Evolutionary conservation across 2,329 filamentous ascomycete genomes (phyloP).

Genomic region (Beauveria sp.): DNA sequence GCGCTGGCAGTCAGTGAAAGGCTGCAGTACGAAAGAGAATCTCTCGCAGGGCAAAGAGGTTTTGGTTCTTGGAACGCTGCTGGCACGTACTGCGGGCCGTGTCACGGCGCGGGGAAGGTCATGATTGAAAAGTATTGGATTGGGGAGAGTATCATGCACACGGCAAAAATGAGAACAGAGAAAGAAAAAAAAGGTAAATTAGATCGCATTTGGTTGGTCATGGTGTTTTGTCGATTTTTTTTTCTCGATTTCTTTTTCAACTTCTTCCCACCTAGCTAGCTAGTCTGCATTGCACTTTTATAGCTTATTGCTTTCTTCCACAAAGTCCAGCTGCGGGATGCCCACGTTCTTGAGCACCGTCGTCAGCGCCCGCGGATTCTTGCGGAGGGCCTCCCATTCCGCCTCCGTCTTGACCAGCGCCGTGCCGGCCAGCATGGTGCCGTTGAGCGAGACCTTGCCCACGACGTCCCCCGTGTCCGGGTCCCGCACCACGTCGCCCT

Average conservation of each 20-base stretch:
- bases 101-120: background rate
- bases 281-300: background rate
- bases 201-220: background rate
- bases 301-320: slow-evolving; percentile 2
- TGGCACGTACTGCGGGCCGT: background rate
- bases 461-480: slow-evolving; percentile 25
- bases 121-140: background rate
- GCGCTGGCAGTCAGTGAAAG: background rate
- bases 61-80: background rate
- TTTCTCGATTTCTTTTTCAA: background rate
- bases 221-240: background rate
- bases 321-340: slow-evolving; percentile 16
- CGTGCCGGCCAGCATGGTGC: slow-evolving; percentile 56
- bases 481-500: slow-evolving; percentile 33
- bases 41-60: background rate
- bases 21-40: background rate
- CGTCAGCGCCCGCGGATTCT: slow-evolving; percentile 22
- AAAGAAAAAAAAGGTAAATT: background rate
- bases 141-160: background rate
- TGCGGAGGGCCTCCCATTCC: slow-evolving; percentile 48
- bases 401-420: slow-evolving; percentile 51
- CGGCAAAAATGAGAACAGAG: background rate
- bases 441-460: slow-evolving; percentile 47
- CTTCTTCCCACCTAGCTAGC: background rate
- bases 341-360: slow-evolving; percentile 24